Evolutionary conservation across 352 stramenopile genomes (phyloP), one percentile per base, ranked within the genome.

Genomic region (Globisporangium rhizosaccharum): DNA sequence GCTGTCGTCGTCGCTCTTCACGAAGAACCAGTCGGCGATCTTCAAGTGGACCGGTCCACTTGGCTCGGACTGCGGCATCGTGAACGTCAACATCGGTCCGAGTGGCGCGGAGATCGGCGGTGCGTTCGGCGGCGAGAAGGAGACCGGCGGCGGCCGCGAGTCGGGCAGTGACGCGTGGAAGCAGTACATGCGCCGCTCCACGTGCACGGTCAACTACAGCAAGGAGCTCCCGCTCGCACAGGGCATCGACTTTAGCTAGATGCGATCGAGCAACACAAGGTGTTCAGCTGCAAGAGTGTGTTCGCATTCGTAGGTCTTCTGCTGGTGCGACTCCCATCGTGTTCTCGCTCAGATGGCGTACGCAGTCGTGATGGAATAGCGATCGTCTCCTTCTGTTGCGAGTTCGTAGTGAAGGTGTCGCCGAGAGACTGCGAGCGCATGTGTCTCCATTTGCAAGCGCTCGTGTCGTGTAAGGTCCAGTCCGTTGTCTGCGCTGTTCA

Each of bases 131-230:
- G 91, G 91, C 23, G 88, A 97, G 60, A 97, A 97, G 74, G 88
- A 96, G 57, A 97, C 91, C 37, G 91, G 91, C 20, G 87, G 90
- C 11, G 91, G 91, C 51, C 85, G 91, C 51, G 91, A 97, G 63
- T 96, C 83, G 25, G 91, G 91, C 53, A 96, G 83, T 57, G 91
- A 97, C 54, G 72, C 88, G 15, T 97, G 91, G 91, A 97, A 97
- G 79, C 85, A 96, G 71, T 97, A 97, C 86, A 97, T 97, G 88
- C 87, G 91, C 36, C 87, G 91, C n/a, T 95, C 82, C 20, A 97
- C 91, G 54, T 97, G 88, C 74, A 97, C 91, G 39, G 85, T 97
- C 68, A 97, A 97, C 75, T 85, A 97, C 72, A 94, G 88, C 70
- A 93, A 97, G 67, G 81, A 91, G 62, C 74, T 97, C 10, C 90